These are phyloP conservation scores for Umbelopsis sp. DNA, from an alignment of 192 early-diverging fungal species.

Conservation along the genomic window DNA sequence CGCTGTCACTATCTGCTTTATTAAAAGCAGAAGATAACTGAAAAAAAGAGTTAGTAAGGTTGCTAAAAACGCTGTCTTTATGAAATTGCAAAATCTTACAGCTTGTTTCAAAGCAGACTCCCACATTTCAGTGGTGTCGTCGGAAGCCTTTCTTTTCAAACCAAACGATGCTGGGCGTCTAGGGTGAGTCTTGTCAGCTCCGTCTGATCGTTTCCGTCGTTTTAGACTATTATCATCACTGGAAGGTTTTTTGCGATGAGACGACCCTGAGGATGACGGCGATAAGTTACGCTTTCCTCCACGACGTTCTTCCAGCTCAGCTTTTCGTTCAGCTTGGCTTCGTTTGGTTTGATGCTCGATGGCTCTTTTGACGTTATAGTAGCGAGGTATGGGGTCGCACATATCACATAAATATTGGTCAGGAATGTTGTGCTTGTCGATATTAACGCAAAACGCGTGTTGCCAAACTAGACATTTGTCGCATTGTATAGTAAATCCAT, in stretches of 20 bases:
- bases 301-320: conserved; percentile 11
- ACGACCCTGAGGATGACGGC: not conserved
- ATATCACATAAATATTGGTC: conserved; percentile 86
- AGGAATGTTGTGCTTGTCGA: conserved; percentile 74
- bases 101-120: conserved; percentile 15
- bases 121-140: conserved; percentile 21
- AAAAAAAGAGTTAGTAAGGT: not conserved
- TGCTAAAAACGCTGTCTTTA: no score
- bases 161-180: conserved; percentile 6
- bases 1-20: conserved; percentile 4
- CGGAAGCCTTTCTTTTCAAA: conserved; percentile 9
- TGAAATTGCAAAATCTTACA: not conserved
- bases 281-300: not conserved
- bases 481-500: conserved; percentile 97
- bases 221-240: conserved; percentile 5
- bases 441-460: conserved; percentile 84
- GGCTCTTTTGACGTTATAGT: conserved; percentile 53
- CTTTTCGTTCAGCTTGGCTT: conserved; percentile 20
- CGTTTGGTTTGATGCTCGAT: conserved; percentile 44
- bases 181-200: conserved; percentile 8
- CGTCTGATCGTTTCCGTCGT: conserved; percentile 9
- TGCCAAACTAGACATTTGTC: conserved; percentile 96
- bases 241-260: conserved; percentile 9
- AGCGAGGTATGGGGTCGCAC: conserved; percentile 69
- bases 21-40: conserved; percentile 7